Evolutionary conservation across 108 stramenopile genomes (phyloP).

Genomic region (Skeletonema grethae): DNA sequence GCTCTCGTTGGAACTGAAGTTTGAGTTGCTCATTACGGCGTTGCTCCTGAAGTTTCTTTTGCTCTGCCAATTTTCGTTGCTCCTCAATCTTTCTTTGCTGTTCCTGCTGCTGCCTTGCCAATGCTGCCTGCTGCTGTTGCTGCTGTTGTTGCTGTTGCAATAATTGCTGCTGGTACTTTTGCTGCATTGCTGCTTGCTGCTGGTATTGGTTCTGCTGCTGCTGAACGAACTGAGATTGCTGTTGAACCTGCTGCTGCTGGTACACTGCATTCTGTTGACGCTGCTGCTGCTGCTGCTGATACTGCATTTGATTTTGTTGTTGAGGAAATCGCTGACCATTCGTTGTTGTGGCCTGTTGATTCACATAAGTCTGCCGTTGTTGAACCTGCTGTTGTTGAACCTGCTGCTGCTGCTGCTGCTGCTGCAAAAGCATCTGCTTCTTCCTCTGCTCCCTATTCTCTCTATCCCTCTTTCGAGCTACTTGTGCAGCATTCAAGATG

Average conservation of each 20-base stretch:
- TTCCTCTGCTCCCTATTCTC: constrained; percentile 47
- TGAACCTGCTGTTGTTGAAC: constrained; percentile 8
- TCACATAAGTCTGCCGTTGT: constrained; percentile 8
- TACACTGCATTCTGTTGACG: not conserved
- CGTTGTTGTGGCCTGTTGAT: constrained; percentile 3
- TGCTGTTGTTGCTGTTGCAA: constrained; percentile 23
- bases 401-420: constrained; percentile 12
- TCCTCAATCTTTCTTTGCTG: constrained; percentile 20
- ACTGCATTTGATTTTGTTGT: constrained; percentile 10
- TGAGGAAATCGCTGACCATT: constrained; percentile 1
- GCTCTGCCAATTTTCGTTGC: constrained; percentile 17
- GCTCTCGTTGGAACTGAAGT: constrained; percentile 28
- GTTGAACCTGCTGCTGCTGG: constrained; percentile 20
- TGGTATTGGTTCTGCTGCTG: constrained; percentile 3
- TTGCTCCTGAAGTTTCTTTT: constrained; percentile 43
- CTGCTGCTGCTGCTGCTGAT: not conserved
- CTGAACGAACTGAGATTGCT: constrained; percentile 24
- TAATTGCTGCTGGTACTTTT: constrained; percentile 13
- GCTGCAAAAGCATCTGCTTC: constrained; percentile 32
- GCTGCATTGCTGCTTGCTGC: constrained; percentile 12
- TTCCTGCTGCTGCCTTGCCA: constrained; percentile 17
- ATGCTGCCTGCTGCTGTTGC: constrained; percentile 17
- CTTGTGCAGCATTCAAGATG: constrained; percentile 80
- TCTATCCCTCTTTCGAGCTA: constrained; percentile 71
- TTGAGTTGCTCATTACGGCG: constrained; percentile 29